phyloP scores from a whole-genome alignment of 2,329 filamentous ascomycete genomes.

The Macrophomina phaseolina region DNA sequence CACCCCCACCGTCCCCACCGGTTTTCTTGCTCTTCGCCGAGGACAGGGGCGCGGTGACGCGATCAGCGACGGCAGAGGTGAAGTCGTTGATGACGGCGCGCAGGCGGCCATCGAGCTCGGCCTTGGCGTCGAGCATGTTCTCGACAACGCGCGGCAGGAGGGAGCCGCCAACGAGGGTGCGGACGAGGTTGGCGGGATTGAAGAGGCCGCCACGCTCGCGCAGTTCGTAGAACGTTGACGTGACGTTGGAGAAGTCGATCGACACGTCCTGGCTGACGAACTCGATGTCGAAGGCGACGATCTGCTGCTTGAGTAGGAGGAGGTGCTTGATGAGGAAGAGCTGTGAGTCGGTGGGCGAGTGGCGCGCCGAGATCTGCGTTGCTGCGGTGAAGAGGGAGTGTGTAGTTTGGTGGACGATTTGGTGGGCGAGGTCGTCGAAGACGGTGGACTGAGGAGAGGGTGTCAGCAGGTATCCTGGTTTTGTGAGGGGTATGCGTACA shows the following conservation, averaged over 20 bases:
- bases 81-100: conserved; percentile 70
- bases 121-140: conserved; percentile 74
- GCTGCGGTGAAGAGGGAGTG: conserved; percentile 80
- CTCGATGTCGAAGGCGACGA: conserved; percentile 94
- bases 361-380: conserved; percentile 68
- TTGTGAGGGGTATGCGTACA: conserved; percentile 46
- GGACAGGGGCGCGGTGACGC: conserved; percentile 60
- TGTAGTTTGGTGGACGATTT: conserved; percentile 90
- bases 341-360: conserved; percentile 74
- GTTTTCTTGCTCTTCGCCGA: conserved; percentile 35
- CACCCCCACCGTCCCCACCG: conserved; percentile 1
- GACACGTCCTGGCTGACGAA: conserved; percentile 66
- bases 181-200: conserved; percentile 67
- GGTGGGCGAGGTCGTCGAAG: conserved; percentile 74
- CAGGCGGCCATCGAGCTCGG: conserved; percentile 68
- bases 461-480: conserved; percentile 24
- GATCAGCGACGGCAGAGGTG: conserved; percentile 61
- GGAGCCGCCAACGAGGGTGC: conserved; percentile 61
- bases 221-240: conserved; percentile 71
- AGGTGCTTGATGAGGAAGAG: conserved; percentile 95
- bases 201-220: conserved; percentile 69
- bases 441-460: conserved; percentile 61
- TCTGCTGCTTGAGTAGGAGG: conserved; percentile 92
- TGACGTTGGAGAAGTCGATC: conserved; percentile 70
- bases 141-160: conserved; percentile 70